phyloP scores from a whole-genome alignment of 192 early-diverging fungal species.

The Linnemannia zychae region DNA sequence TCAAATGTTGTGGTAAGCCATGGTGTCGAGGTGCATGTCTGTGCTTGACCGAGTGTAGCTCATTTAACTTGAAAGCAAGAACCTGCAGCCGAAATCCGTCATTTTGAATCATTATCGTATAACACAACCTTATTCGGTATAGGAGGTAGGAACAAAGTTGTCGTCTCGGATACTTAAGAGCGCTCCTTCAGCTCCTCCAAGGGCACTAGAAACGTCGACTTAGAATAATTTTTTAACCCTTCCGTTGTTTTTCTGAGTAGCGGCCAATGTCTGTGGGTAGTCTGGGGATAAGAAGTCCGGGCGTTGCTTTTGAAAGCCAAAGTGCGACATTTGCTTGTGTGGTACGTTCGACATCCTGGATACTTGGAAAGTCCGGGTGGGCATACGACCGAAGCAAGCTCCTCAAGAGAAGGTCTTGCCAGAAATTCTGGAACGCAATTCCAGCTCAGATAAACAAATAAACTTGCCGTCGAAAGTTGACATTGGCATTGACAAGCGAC shows the following conservation, averaged over 20 bases:
- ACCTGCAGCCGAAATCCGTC: constrained; percentile 27
- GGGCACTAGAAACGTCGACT: not conserved
- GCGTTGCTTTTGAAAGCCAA: not conserved
- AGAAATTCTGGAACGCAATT: constrained; percentile 10
- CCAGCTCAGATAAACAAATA: constrained; percentile 6
- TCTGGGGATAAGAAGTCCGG: constrained; percentile 7
- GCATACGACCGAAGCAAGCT: not conserved
- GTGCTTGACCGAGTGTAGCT: constrained; percentile 19
- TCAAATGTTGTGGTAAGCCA: too few relatives aligned
- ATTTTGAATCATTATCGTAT: constrained; percentile 12
- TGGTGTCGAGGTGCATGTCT: too few relatives aligned
- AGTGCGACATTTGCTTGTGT: not conserved
- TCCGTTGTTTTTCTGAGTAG: not conserved
- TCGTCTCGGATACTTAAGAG: not conserved
- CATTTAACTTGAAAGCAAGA: constrained; percentile 24
- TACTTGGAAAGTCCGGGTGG: not conserved
- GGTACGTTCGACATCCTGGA: not conserved
- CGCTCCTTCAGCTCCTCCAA: not conserved
- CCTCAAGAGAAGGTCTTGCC: not conserved
- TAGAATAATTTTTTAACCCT: not conserved
- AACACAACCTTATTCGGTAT: constrained; percentile 5
- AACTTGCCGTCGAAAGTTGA: not conserved
- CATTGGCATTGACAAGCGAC: not conserved
- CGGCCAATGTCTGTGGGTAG: constrained; percentile 16
- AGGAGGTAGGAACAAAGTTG: constrained; percentile 1